Percentiles rank a stretch among this genome's conserved stretches.
Conservation (phyloP, 495 filamentous ascomycete species). For the Penicillium argentinense region DNA sequence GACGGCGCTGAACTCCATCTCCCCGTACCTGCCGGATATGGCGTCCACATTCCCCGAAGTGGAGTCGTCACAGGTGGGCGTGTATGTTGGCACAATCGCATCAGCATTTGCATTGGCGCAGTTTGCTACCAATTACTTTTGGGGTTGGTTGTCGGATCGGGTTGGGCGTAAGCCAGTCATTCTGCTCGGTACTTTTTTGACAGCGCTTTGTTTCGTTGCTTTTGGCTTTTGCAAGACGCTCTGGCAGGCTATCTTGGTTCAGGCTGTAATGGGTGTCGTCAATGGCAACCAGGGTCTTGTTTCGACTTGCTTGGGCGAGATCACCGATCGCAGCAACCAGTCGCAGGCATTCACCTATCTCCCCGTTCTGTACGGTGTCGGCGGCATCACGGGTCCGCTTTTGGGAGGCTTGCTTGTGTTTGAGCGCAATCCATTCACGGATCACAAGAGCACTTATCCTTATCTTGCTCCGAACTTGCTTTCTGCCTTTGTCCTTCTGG, state of each 20-base stretch:
- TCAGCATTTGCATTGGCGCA: constrained; percentile 91
- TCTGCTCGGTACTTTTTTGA: constrained; percentile 77
- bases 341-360: constrained; percentile 88
- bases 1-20: constrained; percentile 93
- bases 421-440: constrained; percentile 52
- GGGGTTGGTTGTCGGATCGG: constrained; percentile 88
- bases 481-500: constrained; percentile 63
- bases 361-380: constrained; percentile 88
- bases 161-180: constrained; percentile 94
- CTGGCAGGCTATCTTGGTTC: constrained; percentile 79
- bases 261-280: constrained; percentile 84
- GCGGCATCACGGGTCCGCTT: constrained; percentile 87
- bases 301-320: constrained; percentile 89
- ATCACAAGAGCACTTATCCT: constrained; percentile 63
- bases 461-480: constrained; percentile 84
- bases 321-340: constrained; percentile 94
- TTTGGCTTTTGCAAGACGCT: constrained; percentile 87
- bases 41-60: constrained; percentile 81
- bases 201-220: constrained; percentile 74
- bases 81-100: constrained; percentile 89
- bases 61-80: constrained; percentile 63
- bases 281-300: constrained; percentile 91
- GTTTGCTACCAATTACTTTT: constrained; percentile 87
- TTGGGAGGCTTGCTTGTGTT: constrained; percentile 82
- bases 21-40: constrained; percentile 96